Evolutionary conservation across 352 stramenopile genomes (phyloP).

Genomic region (Phytophthora sp.): DNA sequence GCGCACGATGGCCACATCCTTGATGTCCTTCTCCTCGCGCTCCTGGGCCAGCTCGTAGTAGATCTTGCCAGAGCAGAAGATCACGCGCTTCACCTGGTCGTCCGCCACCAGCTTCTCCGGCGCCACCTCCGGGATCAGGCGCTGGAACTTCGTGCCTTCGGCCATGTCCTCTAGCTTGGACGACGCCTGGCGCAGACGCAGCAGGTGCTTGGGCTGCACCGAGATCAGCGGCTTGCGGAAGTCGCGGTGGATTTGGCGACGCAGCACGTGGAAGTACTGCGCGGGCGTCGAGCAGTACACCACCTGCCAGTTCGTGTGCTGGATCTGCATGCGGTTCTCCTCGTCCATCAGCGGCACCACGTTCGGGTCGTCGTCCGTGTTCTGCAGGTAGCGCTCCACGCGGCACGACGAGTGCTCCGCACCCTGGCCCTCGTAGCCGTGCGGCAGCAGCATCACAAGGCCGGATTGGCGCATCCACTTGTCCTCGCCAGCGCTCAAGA

Average conservation of each 20-base stretch:
- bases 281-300: slow-evolving; percentile 96
- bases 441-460: slow-evolving; percentile 94
- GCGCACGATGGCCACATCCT: slow-evolving; percentile 91
- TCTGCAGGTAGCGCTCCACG: slow-evolving; percentile 95
- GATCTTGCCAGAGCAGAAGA: slow-evolving; percentile 97
- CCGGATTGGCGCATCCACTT: slow-evolving; percentile 97
- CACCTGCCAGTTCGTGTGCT: slow-evolving; percentile 97
- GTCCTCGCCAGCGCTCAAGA: slow-evolving; percentile 95
- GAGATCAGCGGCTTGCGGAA: slow-evolving; percentile 98
- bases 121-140: slow-evolving; percentile 88
- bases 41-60: slow-evolving; percentile 97
- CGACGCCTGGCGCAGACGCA: slow-evolving; percentile 91
- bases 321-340: slow-evolving; percentile 96
- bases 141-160: slow-evolving; percentile 92
- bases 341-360: slow-evolving; percentile 91
- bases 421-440: slow-evolving; percentile 97
- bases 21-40: slow-evolving; percentile 84
- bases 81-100: slow-evolving; percentile 75
- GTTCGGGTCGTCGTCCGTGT: slow-evolving; percentile 95
- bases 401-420: slow-evolving; percentile 96
- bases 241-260: slow-evolving; percentile 94
- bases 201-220: slow-evolving; percentile 95
- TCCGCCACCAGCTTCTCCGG: slow-evolving; percentile 55
- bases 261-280: slow-evolving; percentile 93
- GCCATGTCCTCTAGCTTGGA: slow-evolving; percentile 95